Conservation (phyloP, 495 filamentous ascomycete genomes). For the Chaetomidium leptoderma region DNA sequence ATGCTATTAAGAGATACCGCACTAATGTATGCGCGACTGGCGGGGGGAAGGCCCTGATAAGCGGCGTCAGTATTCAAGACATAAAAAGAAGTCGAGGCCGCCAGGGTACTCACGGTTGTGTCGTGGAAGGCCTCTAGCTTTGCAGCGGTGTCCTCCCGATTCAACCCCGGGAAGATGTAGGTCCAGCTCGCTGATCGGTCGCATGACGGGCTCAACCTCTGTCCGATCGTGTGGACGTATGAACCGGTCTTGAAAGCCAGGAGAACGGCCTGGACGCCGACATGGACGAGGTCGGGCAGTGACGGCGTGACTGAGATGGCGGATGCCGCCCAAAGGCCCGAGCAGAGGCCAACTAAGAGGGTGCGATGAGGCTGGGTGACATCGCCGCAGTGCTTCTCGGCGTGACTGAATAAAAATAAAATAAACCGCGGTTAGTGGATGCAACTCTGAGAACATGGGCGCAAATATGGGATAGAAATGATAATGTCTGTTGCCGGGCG, state of each 20-base stretch:
- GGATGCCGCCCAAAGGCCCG: conserved; percentile 65
- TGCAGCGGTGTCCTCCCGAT: conserved; percentile 41
- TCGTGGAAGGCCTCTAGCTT: conserved; percentile 51
- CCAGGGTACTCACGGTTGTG: conserved; percentile 37
- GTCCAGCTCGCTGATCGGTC: conserved; percentile 55
- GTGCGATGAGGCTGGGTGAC: conserved; percentile 42
- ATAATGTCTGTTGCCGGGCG: too few species aligned
- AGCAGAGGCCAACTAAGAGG: conserved; percentile 62
- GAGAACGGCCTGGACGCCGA: conserved; percentile 65
- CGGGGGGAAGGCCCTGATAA: conserved; percentile 52
- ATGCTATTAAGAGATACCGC: conserved; percentile 65
- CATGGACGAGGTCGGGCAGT: conserved; percentile 61
- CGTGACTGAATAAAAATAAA: conserved; percentile 41
- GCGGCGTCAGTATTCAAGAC: conserved; percentile 6
- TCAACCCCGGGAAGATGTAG: conserved; percentile 46
- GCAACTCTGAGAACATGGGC: neutral
- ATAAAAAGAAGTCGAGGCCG: neutral
- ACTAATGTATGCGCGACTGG: conserved; percentile 67
- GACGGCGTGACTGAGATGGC: conserved; percentile 66
- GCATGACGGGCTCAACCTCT: conserved; percentile 46
- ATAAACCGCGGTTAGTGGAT: conserved; percentile 22
- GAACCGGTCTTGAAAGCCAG: conserved; percentile 69
- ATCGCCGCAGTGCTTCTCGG: conserved; percentile 46
- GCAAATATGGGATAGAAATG: conserved; percentile 1
- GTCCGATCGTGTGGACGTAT: conserved; percentile 50